Conservation (phyloP, 83 land plant genomes). For the Thuja plicata region DNA sequence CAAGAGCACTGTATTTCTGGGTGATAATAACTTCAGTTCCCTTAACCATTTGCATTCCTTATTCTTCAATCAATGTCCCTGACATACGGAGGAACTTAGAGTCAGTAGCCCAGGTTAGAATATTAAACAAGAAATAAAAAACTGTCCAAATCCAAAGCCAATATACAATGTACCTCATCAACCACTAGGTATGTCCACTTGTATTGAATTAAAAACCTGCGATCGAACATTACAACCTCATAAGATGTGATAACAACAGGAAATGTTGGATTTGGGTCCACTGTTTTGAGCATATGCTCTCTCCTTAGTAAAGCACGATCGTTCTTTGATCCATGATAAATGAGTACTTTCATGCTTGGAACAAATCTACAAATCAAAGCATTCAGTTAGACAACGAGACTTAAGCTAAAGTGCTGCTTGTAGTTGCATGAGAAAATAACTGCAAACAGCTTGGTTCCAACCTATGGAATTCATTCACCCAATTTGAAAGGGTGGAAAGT, state of each 20-base stretch:
- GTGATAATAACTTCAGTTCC: constrained; percentile 58
- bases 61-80: constrained; percentile 84
- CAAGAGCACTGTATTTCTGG: constrained; percentile 72
- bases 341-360: constrained; percentile 65
- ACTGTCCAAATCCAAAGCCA: too few species aligned
- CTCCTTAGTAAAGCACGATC: constrained; percentile 54
- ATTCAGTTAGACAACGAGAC: too few species aligned
- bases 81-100: too few species aligned
- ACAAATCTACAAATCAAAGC: constrained; percentile 47
- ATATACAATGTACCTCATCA: constrained; percentile 18
- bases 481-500: constrained; percentile 90
- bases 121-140: too few species aligned
- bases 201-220: constrained; percentile 42
- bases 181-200: constrained; percentile 22
- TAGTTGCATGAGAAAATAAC: too few species aligned
- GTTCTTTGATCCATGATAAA: constrained; percentile 80
- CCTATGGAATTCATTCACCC: constrained; percentile 55
- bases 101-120: too few species aligned
- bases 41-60: constrained; percentile 67
- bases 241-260: constrained; percentile 85
- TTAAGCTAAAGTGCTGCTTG: too few species aligned
- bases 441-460: too few species aligned
- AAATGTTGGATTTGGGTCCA: constrained; percentile 49
- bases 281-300: constrained; percentile 54
- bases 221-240: constrained; percentile 73